phyloP scores from a whole-genome alignment of 1,139 yeast species.

The Cylindricascospora bacillispora region DNA sequence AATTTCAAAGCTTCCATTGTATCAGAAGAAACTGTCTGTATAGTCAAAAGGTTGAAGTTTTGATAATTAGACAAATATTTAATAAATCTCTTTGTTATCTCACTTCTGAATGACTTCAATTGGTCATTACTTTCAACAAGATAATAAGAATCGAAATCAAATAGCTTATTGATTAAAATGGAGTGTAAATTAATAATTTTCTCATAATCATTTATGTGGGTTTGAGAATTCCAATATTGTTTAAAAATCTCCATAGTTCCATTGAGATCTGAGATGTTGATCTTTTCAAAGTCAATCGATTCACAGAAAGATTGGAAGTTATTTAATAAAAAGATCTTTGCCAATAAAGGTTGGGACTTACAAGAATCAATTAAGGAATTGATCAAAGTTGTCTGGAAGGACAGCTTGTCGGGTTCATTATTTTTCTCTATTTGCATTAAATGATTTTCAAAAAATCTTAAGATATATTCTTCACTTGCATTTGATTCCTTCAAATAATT shows the following conservation, averaged over 20 bases:
- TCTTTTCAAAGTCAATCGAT: constrained; percentile 12
- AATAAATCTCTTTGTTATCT: constrained; percentile 17
- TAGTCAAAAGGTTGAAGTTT: constrained; percentile 8
- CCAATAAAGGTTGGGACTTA: constrained; percentile 14
- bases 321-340: constrained; percentile 15
- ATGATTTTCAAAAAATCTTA: constrained; percentile 26
- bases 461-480: constrained; percentile 23
- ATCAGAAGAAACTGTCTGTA: constrained; percentile 13
- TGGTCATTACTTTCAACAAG: constrained; percentile 30
- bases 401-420: constrained; percentile 3
- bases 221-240: constrained; percentile 21
- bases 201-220: constrained; percentile 16
- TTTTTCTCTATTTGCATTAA: constrained; percentile 14
- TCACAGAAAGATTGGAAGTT: constrained; percentile 21
- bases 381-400: constrained; percentile 17
- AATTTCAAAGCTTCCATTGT: constrained; percentile 23
- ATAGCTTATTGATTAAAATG: constrained; percentile 35
- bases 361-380: constrained; percentile 16
- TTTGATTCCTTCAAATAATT: constrained; percentile 20
- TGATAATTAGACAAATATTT: constrained; percentile 15
- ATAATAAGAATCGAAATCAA: constrained; percentile 40
- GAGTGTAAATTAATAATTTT: constrained; percentile 27
- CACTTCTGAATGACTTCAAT: constrained; percentile 24
- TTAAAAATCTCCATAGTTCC: constrained; percentile 19
- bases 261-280: constrained; percentile 11